Evolutionary conservation across 495 filamentous ascomycete genomes (phyloP), one percentile per base, ranked within the genome.

Genomic region (Penicillium verhagenii): DNA sequence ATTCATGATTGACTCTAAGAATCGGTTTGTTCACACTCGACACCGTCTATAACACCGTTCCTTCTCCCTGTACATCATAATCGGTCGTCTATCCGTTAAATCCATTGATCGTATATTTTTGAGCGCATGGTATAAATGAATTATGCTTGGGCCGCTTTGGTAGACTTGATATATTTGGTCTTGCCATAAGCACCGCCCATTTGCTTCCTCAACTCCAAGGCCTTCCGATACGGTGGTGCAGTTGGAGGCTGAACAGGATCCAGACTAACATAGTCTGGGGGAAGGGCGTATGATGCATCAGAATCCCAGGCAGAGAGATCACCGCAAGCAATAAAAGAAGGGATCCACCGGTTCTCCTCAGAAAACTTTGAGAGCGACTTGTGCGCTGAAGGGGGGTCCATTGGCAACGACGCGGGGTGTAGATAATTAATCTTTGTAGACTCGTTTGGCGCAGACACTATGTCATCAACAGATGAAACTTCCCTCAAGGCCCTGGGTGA

Each of bases 171-270:
- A 49, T 73, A 42, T 35, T 81, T 87, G 13, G 88, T 92, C 71
- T 91, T 95, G 1, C 91, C 90, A 66, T 94, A 92, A 1, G 87
- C 85, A 16, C 90, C 90, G 13, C 91, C 90, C 47, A 82, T 79
- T 51, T 82, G 78, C 68, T 86, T 86, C 60, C 91, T 81, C 73
- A 95, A 72, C 67, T 98, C 94, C 53, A 98, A 75, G 3, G 95
- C 94, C 14, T 84, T 81, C 67, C 92, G 92, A 57, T 98, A 98
- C 0, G 94, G 95, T 2, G 94, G 94, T 7, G 95, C 95, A 9
- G 92, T 97, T 6, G 94, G 94, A 6, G 92, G 93, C 57, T 97
- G 94, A n/a, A 98, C 82, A 0, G 94, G 94, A 67, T 96, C 92
- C 28, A 97, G 82, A 49, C 84, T 90, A 37, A 89, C 81, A 60